Conservation (phyloP, 768 basidiomycete species). For the Amanita subjunquillea region DNA sequence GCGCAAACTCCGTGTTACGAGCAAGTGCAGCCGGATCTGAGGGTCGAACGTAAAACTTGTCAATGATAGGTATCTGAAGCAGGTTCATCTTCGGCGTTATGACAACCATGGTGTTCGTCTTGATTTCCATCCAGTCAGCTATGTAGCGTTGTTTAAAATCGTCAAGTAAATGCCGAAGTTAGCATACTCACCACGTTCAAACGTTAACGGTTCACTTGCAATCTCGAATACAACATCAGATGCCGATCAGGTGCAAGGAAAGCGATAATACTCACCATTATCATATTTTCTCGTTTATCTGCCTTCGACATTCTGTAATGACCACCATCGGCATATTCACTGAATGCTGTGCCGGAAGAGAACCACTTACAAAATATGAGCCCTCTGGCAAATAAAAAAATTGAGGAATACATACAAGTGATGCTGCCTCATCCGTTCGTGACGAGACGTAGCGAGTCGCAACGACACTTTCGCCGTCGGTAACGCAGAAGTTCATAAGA, state of each 20-base stretch:
- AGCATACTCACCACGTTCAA: conserved; percentile 65
- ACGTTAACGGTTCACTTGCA: conserved; percentile 91
- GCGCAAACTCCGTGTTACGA: conserved; percentile 76
- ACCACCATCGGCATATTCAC: conserved; percentile 79
- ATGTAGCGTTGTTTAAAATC: conserved; percentile 3
- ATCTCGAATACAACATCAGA: conserved; percentile 33
- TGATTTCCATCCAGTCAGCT: conserved; percentile 99
- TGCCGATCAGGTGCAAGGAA: not conserved
- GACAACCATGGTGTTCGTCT: conserved; percentile 91
- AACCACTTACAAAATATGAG: conserved; percentile 53
- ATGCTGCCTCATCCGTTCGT: conserved; percentile 84
- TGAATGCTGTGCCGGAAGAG: conserved; percentile 91
- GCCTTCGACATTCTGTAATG: conserved; percentile 94
- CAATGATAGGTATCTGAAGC: conserved; percentile 87
- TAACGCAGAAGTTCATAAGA: conserved; percentile 92
- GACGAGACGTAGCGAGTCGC: conserved; percentile 95
- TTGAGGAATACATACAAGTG: conserved; percentile 40
- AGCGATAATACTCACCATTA: conserved; percentile 48
- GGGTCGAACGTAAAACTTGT: conserved; percentile 86
- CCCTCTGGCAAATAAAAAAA: not conserved
- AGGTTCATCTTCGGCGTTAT: conserved; percentile 95
- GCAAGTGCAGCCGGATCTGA: conserved; percentile 64
- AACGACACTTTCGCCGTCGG: conserved; percentile 89
- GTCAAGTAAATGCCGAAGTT: not conserved
- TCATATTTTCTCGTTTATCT: conserved; percentile 93